Percentiles rank a stretch among this genome's conserved stretches.
Conservation (phyloP, 257 asterid genomes). For the Echium plantagineum region DNA sequence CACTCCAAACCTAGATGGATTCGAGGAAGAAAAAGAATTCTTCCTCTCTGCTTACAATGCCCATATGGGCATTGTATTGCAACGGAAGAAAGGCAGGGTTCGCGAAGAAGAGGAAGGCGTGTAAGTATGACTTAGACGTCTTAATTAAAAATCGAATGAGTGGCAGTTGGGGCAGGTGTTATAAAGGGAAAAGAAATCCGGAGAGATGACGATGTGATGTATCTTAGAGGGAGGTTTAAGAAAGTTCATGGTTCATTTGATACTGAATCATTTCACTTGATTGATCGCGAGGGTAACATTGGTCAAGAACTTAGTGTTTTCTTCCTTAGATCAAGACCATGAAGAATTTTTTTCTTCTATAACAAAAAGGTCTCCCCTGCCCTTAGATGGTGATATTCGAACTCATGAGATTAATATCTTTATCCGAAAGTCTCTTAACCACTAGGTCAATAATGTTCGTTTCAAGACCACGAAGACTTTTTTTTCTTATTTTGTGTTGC, state of each 20-base stretch:
- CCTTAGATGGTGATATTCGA: no score
- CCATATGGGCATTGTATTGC: conserved; percentile 46
- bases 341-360: no score
- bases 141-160: conserved; percentile 29
- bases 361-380: no score
- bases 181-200: conserved; percentile 14
- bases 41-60: conserved; percentile 28
- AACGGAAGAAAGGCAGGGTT: conserved; percentile 46
- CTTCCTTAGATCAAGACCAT: conserved; percentile 29
- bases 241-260: conserved; percentile 39
- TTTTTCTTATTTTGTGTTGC: background rate
- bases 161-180: conserved; percentile 43
- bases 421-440: no score
- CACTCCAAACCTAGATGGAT: background rate
- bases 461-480: no score
- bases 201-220: conserved; percentile 31
- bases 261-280: conserved; percentile 49
- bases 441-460: no score
- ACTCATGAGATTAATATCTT: no score
- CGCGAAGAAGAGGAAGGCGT: conserved; percentile 27
- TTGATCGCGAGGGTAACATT: conserved; percentile 36
- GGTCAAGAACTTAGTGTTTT: conserved; percentile 50
- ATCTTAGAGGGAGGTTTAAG: conserved; percentile 43
- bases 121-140: conserved; percentile 27
- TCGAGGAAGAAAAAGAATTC: background rate